Evolutionary conservation across 1,284 basidiomycete genomes (phyloP).

Genomic region (Bjerkandera adusta): DNA sequence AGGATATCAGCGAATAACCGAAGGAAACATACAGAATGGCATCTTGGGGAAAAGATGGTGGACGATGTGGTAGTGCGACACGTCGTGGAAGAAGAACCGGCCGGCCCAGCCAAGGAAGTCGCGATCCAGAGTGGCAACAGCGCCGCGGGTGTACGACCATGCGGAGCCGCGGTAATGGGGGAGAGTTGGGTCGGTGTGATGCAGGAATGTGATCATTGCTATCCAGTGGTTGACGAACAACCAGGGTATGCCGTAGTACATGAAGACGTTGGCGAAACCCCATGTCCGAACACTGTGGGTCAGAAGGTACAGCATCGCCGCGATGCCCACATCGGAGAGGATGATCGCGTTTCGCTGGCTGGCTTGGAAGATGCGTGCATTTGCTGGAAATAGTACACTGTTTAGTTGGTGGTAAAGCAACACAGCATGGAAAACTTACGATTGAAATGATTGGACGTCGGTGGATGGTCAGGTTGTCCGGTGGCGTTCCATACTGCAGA

Average conservation of each 20-base stretch:
- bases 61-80: conserved; percentile 38
- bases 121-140: conserved; percentile 59
- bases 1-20: background rate
- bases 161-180: conserved; percentile 35
- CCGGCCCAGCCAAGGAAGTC: conserved; percentile 46
- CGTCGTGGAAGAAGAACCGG: conserved; percentile 36
- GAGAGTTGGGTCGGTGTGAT: conserved; percentile 49
- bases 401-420: background rate
- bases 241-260: conserved; percentile 57
- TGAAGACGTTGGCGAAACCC: conserved; percentile 39
- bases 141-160: conserved; percentile 56
- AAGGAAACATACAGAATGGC: conserved; percentile 27
- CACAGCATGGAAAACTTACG: conserved; percentile 37
- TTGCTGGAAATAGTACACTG: conserved; percentile 32
- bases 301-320: conserved; percentile 42
- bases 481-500: conserved; percentile 56
- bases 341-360: conserved; percentile 49
- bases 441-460: conserved; percentile 61
- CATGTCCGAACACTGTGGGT: conserved; percentile 26
- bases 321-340: conserved; percentile 50
- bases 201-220: conserved; percentile 48
- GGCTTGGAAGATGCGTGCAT: conserved; percentile 52
- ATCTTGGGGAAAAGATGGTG: conserved; percentile 32
- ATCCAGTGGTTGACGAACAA: conserved; percentile 49
- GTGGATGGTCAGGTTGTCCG: conserved; percentile 65